Base-by-base conservation (phyloP, 257 asterid species). In the Mitragyna speciosa region DNA sequence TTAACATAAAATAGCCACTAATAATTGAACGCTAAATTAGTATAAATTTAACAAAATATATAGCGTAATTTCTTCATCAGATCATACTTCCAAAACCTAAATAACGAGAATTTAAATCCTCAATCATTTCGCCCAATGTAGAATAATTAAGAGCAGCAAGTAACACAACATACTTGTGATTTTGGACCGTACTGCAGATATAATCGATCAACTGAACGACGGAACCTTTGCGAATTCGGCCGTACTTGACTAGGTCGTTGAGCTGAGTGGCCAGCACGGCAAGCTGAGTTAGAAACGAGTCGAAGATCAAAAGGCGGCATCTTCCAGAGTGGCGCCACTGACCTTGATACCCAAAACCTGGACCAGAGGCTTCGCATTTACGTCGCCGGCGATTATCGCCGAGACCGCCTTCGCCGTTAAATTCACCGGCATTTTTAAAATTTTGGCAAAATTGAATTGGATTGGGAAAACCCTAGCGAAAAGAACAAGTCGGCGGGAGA, bases 191-290 rank as follows among this genome's bases (percentile, higher is more conserved):
- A 89, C 93, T 96, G 85, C 96, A 90, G 65, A 89, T 87, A 88
- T 96, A 96, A 6, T 96, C 98, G 72, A 87, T 79, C 84, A 96
- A 91, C 91, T 96, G 98, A 85, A 96, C 83, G 49, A 96, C 97
- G 77, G 99, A 94, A 80, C 97, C 97, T 71, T 72, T 85, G 78
- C 98, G 93, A 41, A 96, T 86, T 16, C 67, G 74, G 72, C 92
- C 94, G 76, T 92, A 71, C 84, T 88, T 89, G 82, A 92, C 91
- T 41, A 87, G 87, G 77, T 88, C 95, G 64, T 94, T 94, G 77
- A 96, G 97, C 93, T 96, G 99, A 86, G 97, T 86, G 7, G 98
- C 96, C 65, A 96, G 91, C 97, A 94, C 91, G 43, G 97, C 99
- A 56, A 92, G 92, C 82, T 94, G 97, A 84, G 97, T 77, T 7